A percentile compares a stretch with the other conserved stretches of the same genome.
phyloP scores from a whole-genome alignment of 177 flowering plant genomes.

The Vitis hybrid region DNA sequence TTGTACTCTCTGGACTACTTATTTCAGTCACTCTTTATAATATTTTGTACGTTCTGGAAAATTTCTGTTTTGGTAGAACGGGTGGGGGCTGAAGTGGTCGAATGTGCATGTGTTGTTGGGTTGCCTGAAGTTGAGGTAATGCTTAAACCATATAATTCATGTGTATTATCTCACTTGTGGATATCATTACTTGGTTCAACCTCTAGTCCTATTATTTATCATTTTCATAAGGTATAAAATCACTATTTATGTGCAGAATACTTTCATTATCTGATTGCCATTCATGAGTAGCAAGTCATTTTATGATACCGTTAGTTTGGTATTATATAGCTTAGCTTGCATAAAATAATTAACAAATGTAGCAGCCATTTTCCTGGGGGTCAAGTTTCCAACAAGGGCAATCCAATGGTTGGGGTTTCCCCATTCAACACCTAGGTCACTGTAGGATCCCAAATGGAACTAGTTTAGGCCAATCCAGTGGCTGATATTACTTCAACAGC shows the following conservation, averaged over 20 bases:
- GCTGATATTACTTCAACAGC: not conserved
- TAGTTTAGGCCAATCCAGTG: not conserved
- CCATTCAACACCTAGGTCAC: not conserved
- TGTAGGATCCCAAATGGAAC: not conserved
- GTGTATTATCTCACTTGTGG: not conserved
- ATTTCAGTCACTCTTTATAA: not conserved
- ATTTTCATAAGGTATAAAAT: too few species aligned
- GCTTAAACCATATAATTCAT: not conserved
- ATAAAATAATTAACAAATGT: not conserved
- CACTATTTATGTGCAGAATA: too few species aligned
- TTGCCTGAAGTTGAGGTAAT: slow-evolving; percentile 73
- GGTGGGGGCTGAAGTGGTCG: slow-evolving; percentile 76
- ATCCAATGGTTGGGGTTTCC: not conserved
- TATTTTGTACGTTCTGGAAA: not conserved
- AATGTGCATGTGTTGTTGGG: slow-evolving; percentile 90
- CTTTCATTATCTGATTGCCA: too few species aligned
- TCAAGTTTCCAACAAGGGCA: not conserved
- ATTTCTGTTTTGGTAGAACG: slow-evolving; percentile 49
- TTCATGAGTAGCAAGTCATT: too few species aligned
- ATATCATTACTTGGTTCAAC: not conserved
- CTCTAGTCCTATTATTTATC: not conserved
- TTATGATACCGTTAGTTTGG: too few species aligned
- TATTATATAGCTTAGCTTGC: too few species aligned
- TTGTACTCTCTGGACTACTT: not conserved
- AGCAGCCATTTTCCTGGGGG: not conserved